Percentiles rank a stretch among this genome's conserved stretches.
Conservation (phyloP, 192 early-diverging fungal species). For the Entomortierella beljakovae region DNA sequence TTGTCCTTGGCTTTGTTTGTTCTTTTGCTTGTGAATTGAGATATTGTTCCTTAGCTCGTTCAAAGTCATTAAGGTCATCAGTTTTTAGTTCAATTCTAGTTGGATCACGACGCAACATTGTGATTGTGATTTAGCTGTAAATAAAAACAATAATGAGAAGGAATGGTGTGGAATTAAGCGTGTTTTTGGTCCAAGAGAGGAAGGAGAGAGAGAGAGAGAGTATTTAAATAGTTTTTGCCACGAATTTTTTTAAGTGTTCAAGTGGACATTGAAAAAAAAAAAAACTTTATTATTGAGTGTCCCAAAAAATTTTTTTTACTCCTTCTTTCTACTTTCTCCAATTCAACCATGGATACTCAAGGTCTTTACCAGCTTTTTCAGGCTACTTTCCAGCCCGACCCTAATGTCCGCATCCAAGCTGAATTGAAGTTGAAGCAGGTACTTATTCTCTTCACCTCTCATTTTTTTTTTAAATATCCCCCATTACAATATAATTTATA, state of each 20-base stretch:
- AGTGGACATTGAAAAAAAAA: background rate
- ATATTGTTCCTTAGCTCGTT: slow-evolving; percentile 35
- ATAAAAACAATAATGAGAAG: background rate
- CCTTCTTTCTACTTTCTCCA: background rate
- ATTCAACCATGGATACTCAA: slow-evolving; percentile 66
- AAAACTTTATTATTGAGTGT: no score
- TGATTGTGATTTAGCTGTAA: background rate
- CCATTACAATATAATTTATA: no score
- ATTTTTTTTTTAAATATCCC: no score
- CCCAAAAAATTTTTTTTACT: no score
- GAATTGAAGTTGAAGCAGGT: slow-evolving; percentile 85
- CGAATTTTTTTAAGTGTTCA: slow-evolving; percentile 3
- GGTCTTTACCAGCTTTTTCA: slow-evolving; percentile 78
- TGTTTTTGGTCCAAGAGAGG: no score
- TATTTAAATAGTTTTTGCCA: no score
- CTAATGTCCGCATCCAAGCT: slow-evolving; percentile 82
- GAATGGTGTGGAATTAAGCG: background rate
- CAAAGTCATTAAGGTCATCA: slow-evolving; percentile 30
- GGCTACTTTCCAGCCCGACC: slow-evolving; percentile 87
- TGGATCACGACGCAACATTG: slow-evolving; percentile 37
- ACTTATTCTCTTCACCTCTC: background rate
- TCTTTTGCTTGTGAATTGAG: slow-evolving; percentile 9
- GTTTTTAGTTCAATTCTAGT: slow-evolving; percentile 32
- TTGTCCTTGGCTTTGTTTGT: background rate
- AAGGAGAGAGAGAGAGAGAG: no score